phyloP scores from a whole-genome alignment of 2,329 filamentous ascomycete species.

The Gaeumannomyces sp. region DNA sequence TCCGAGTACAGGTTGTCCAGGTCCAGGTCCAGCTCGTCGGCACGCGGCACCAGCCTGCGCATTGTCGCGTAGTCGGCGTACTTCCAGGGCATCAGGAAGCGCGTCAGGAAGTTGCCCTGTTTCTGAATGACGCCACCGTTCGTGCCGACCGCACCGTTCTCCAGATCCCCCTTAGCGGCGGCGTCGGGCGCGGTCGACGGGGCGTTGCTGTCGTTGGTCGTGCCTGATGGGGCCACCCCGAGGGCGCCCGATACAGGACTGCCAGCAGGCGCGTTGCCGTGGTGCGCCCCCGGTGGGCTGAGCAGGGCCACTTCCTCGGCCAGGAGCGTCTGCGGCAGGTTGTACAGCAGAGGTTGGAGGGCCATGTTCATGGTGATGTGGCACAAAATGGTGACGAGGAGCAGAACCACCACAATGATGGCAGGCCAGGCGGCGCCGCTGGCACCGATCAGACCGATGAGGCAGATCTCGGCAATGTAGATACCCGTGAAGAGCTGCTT shows the following conservation, averaged over 20 bases:
- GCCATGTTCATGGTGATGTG: slow-evolving; percentile 69
- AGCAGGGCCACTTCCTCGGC: slow-evolving; percentile 35
- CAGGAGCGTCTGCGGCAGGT: slow-evolving; percentile 66
- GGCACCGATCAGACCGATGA: slow-evolving; percentile 76
- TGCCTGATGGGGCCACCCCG: slow-evolving; percentile 10
- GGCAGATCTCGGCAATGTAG: slow-evolving; percentile 72
- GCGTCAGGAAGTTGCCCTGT: slow-evolving; percentile 52
- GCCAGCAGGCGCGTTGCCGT: slow-evolving; percentile 17
- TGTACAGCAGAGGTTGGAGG: slow-evolving; percentile 68
- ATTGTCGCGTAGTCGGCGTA: slow-evolving; percentile 68
- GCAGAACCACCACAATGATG: slow-evolving; percentile 66
- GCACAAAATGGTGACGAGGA: slow-evolving; percentile 70
- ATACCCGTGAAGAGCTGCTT: slow-evolving; percentile 80
- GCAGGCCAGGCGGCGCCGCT: slow-evolving; percentile 61
- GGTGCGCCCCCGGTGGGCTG: slow-evolving; percentile 12
- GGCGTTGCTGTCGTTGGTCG: slow-evolving; percentile 19
- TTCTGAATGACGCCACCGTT: slow-evolving; percentile 26
- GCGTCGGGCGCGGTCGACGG: slow-evolving; percentile 2
- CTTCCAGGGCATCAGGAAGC: slow-evolving; percentile 72
- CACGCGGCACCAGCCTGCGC: slow-evolving; percentile 60
- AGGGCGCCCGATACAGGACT: slow-evolving; percentile 11
- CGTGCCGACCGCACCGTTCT: slow-evolving; percentile 14
- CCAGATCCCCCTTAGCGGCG: neutral
- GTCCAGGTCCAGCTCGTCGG: slow-evolving; percentile 36
- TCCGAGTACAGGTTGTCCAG: slow-evolving; percentile 52